A percentile compares a stretch with the other conserved stretches of the same genome.
Evolutionary conservation across 1,284 basidiomycete genomes (phyloP).

Genomic region (Irpex sp.): DNA sequence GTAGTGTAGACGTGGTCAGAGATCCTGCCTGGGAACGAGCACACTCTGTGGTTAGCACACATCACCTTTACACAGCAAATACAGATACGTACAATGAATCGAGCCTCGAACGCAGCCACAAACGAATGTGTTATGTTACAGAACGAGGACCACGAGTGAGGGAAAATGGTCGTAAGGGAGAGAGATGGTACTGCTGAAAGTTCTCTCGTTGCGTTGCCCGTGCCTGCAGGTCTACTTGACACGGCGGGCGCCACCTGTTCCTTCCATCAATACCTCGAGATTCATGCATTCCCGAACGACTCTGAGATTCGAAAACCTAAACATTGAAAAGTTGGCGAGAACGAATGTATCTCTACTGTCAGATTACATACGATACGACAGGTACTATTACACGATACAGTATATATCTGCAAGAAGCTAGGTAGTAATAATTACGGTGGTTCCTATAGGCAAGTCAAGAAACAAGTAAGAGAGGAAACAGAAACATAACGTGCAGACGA

Average conservation of each 20-base stretch:
- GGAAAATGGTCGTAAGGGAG: background rate
- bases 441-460: background rate
- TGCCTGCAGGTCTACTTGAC: too few species aligned
- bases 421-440: background rate
- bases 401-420: background rate
- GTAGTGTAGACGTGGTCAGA: background rate
- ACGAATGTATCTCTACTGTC: background rate
- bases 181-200: background rate
- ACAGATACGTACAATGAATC: too few species aligned
- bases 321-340: background rate
- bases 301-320: too few species aligned
- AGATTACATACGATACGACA: background rate
- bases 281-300: too few species aligned
- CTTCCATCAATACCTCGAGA: too few species aligned
- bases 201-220: background rate
- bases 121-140: background rate
- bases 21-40: background rate
- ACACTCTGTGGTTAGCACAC: background rate
- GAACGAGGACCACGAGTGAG: background rate
- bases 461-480: too few species aligned
- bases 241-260: too few species aligned
- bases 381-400: background rate
- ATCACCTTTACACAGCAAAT: too few species aligned
- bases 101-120: background rate
- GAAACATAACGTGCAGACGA: background rate